Evolutionary conservation across 257 asterid species (phyloP), one percentile per base, ranked within the genome.

Genomic region (Salvia rosmarinus): DNA sequence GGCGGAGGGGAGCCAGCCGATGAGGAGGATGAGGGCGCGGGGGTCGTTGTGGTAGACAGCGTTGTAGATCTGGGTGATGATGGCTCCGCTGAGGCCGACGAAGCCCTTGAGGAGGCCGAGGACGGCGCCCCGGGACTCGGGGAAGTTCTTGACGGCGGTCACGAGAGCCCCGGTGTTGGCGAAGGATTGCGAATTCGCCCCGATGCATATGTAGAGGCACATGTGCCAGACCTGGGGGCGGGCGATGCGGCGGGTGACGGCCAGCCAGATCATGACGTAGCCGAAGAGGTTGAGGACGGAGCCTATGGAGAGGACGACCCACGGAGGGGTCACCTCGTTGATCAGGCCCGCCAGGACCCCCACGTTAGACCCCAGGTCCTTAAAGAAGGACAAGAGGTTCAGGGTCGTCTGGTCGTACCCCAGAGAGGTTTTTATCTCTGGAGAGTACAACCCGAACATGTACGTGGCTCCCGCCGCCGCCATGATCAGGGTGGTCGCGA

Each of bases 81-180:
- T 81, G 37, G 90, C 90, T 19, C 90, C 90, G 52, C 90, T 85
- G 20, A 85, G 28, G 20, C 90, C 90, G 21, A 85, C 83, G 47
- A 83, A 85, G 0, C 90, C 90, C 67, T 85, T 85, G 8, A 85
- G 82, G 28, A 85, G 68, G 14, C 90, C 90, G 4, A 85, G 67
- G 10, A 85, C 84, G 2, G 82, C 83, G 6, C 88, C 90, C 0
- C 88, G 83, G 52, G 88, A 83, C 79, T 85, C 85, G 2, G 97
- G 96, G 72, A 90, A 90, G 85, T 88, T 90, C 74, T 88, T 88
- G 16, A 90, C 97, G 44, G 82, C 82, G 8, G 96, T 88, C 59
- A 90, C 95, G 6, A 90, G 92, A 0, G 97, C 91, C 6, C 96
- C 97, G 13, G 97, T 90, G 75, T 90, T 90, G 52, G 97, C 95